These are phyloP conservation scores for Sugiyamaella novakii DNA, from an alignment of 1,139 yeast species.

Conservation along the genomic window DNA sequence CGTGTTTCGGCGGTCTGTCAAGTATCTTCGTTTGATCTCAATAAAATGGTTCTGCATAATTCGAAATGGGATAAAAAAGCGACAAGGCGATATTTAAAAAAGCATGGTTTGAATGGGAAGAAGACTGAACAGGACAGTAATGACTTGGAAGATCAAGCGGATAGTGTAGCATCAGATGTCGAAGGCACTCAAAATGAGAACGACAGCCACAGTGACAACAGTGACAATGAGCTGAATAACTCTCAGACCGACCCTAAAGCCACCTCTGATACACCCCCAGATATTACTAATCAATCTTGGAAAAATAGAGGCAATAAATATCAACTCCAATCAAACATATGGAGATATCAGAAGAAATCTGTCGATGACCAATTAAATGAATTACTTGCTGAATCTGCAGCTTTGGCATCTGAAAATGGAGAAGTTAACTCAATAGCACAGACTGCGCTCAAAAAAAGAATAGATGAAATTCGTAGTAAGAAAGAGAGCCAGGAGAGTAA, in stretches of 20 bases:
- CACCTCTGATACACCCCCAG: background rate
- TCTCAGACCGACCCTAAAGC: background rate
- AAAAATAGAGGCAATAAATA: background rate
- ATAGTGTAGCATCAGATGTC: background rate
- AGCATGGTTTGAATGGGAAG: conserved; percentile 30
- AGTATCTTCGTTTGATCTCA: too few species aligned
- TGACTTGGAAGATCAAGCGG: background rate
- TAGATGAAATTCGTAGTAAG: conserved; percentile 7
- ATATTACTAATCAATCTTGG: conserved; percentile 3
- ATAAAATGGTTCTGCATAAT: conserved; percentile 36
- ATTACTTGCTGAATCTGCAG: conserved; percentile 9
- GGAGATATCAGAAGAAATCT: conserved; percentile 19
- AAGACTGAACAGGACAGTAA: conserved; percentile 8
- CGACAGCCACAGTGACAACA: conserved; percentile 4
- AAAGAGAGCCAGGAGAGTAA: background rate
- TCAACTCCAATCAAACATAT: conserved; percentile 12
- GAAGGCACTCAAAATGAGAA: background rate
- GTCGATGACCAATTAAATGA: conserved; percentile 19
- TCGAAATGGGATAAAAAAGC: conserved; percentile 38
- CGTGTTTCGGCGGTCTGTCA: too few species aligned
- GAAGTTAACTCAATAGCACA: conserved; percentile 15
- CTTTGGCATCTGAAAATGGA: conserved; percentile 14
- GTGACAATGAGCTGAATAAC: conserved; percentile 3
- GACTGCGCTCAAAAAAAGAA: conserved; percentile 5
- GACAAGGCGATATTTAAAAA: conserved; percentile 30